Percentiles rank a stretch among this genome's conserved stretches.
Evolutionary conservation across 116 monocot genomes (phyloP).

Genomic region (Iris pallida): DNA sequence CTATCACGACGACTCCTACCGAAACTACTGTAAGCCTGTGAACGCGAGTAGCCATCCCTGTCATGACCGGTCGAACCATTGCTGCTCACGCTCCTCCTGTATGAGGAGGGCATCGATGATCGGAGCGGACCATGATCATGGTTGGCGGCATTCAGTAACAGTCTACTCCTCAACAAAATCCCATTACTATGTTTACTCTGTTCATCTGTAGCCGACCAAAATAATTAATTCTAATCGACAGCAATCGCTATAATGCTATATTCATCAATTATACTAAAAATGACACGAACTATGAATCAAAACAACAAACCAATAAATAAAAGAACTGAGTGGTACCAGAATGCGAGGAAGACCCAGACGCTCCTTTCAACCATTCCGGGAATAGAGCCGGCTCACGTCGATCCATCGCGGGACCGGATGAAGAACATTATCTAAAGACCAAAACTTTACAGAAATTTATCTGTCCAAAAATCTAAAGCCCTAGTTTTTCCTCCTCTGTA

Average conservation of each 20-base stretch:
- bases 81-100: constrained; percentile 42
- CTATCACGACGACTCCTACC: constrained; percentile 46
- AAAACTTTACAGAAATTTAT: not conserved
- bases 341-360: constrained; percentile 28
- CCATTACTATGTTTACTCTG: constrained; percentile 12
- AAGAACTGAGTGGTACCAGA: constrained; percentile 38
- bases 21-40: constrained; percentile 56
- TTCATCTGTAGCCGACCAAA: constrained; percentile 34
- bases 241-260: not conserved
- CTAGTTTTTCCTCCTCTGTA: not conserved
- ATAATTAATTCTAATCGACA: not conserved
- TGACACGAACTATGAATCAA: not conserved
- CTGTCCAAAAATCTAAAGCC: not conserved
- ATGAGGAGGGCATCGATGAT: constrained; percentile 27
- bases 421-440: constrained; percentile 34
- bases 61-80: constrained; percentile 49
- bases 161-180: constrained; percentile 36
- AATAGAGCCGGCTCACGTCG: constrained; percentile 74
- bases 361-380: constrained; percentile 75
- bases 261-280: constrained; percentile 1
- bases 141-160: constrained; percentile 10
- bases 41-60: constrained; percentile 13
- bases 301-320: not conserved
- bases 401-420: constrained; percentile 46
- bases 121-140: constrained; percentile 34